phyloP scores from a whole-genome alignment of 2,329 filamentous ascomycete species.

The Claviceps pazoutovae region DNA sequence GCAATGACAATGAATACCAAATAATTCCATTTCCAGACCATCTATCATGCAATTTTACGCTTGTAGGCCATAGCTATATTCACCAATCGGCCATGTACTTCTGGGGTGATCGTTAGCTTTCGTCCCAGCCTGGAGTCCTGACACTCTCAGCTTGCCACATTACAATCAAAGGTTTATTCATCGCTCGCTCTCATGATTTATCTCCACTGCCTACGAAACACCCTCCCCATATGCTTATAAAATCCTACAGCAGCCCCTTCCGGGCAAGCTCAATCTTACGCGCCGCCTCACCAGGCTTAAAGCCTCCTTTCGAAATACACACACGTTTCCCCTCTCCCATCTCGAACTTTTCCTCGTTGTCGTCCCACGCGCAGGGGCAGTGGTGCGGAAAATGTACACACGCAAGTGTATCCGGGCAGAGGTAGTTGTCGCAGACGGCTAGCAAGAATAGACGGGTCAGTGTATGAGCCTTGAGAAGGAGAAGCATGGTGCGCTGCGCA shows the following conservation, averaged over 20 bases:
- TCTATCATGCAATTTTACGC: no score
- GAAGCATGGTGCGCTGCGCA: no score
- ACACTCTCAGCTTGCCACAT: not conserved
- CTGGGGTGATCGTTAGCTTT: not conserved
- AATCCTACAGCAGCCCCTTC: constrained; percentile 49
- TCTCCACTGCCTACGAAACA: not conserved
- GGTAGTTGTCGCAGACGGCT: constrained; percentile 85
- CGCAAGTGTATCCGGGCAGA: constrained; percentile 85
- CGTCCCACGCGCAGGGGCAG: constrained; percentile 78
- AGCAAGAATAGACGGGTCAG: not conserved
- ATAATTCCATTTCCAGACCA: no score
- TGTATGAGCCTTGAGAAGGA: not conserved
- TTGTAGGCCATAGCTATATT: not conserved
- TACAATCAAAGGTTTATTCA: not conserved
- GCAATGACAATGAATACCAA: no score
- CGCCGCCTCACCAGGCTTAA: constrained; percentile 54
- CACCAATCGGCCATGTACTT: not conserved
- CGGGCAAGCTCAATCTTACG: constrained; percentile 68
- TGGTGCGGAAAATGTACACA: constrained; percentile 96
- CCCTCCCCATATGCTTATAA: not conserved
- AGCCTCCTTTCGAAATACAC: constrained; percentile 64
- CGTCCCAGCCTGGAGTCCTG: not conserved
- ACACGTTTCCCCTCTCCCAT: constrained; percentile 56
- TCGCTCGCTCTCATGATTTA: not conserved
- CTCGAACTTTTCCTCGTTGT: constrained; percentile 66